phyloP scores from a whole-genome alignment of 2,329 filamentous ascomycete genomes.

The Leptographium wingfieldii region DNA sequence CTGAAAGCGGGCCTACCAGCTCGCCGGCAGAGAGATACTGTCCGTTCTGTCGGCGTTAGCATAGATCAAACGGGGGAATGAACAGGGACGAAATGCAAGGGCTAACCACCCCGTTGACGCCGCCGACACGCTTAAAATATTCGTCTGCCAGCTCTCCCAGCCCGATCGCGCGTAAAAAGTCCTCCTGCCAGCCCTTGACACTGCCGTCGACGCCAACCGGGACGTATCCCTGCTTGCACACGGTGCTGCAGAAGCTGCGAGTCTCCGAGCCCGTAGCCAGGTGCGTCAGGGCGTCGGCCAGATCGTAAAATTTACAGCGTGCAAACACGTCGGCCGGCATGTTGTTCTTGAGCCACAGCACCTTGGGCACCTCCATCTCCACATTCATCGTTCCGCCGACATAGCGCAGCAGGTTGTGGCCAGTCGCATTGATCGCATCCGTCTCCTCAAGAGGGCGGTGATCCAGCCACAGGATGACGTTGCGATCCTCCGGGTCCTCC shows the following conservation, averaged over 20 bases:
- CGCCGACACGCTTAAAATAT: constrained; percentile 85
- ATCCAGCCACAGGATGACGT: constrained; percentile 95
- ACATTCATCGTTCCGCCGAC: constrained; percentile 98
- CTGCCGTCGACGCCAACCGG: constrained; percentile 95
- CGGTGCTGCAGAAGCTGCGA: constrained; percentile 86
- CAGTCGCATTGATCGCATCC: constrained; percentile 81
- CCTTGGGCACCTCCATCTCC: constrained; percentile 99
- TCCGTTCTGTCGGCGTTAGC: constrained; percentile 54
- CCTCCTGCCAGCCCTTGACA: constrained; percentile 95
- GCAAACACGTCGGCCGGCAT: constrained; percentile 88
- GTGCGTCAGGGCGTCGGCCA: constrained; percentile 86
- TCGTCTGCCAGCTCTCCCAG: constrained; percentile 74
- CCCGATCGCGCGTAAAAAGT: constrained; percentile 80
- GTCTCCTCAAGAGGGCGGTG: constrained; percentile 87
- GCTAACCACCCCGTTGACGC: constrained; percentile 87
- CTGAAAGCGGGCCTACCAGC: constrained; percentile 71
- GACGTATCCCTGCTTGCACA: constrained; percentile 95
- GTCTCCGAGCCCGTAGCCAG: constrained; percentile 87
- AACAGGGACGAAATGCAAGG: constrained; percentile 24
- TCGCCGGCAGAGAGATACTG: constrained; percentile 86
- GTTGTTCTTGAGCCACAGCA: constrained; percentile 95
- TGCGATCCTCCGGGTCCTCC: constrained; percentile 63
- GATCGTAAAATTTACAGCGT: constrained; percentile 92
- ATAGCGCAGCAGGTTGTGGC: constrained; percentile 87
- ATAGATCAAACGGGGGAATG: background rate